These are phyloP conservation scores for Solanum chiquidenum DNA, from an alignment of 257 asterid species.

Conservation along the genomic window DNA sequence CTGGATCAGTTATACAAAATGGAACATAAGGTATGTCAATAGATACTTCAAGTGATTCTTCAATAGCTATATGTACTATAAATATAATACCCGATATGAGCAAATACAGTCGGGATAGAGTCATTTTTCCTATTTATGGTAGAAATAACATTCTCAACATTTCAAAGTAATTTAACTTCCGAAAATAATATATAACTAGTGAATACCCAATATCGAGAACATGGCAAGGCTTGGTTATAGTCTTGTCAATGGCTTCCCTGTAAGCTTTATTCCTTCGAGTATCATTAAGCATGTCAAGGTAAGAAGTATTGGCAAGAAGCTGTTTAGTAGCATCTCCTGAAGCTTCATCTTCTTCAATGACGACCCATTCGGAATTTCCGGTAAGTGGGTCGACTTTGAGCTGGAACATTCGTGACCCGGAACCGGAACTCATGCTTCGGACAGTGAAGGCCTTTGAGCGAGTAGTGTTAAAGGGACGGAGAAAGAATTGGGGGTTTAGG, in stretches of 20 bases:
- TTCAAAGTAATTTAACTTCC: neutral
- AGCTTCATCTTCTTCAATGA: constrained; percentile 47
- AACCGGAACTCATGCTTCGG: constrained; percentile 39
- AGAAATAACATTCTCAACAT: neutral
- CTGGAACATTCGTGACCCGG: constrained; percentile 61
- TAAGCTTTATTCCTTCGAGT: constrained; percentile 58
- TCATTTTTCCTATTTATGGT: neutral
- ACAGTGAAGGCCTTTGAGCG: neutral
- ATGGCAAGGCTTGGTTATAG: constrained; percentile 71
- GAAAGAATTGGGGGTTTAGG: constrained; percentile 9
- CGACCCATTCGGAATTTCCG: constrained; percentile 81
- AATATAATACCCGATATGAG: neutral
- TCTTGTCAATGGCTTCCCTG: constrained; percentile 68
- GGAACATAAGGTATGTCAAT: neutral
- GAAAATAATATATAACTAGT: neutral
- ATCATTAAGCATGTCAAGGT: constrained; percentile 92
- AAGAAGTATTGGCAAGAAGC: constrained; percentile 67
- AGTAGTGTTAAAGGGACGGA: neutral
- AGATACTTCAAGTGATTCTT: neutral
- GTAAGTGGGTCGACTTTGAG: constrained; percentile 67
- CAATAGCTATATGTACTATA: neutral
- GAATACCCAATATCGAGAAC: constrained; percentile 92
- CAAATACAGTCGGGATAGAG: neutral
- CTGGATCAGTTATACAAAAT: neutral
- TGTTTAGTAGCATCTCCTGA: constrained; percentile 25